Conservation (phyloP, 345 rosid genomes). For the Eucalyptus sp. region DNA sequence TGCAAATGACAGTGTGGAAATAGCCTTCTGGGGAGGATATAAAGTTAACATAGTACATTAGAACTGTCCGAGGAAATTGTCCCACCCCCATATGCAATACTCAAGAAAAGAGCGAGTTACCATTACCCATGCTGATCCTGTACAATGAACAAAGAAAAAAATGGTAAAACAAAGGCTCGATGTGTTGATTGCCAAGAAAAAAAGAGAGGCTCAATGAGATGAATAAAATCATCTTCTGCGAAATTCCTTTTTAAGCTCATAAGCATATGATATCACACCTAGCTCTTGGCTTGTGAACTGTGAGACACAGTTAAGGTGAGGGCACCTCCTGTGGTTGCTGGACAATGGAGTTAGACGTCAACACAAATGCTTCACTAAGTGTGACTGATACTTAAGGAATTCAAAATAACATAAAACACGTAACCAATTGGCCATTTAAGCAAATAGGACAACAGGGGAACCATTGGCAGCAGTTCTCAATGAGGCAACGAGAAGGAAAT, state of each 20-base stretch:
- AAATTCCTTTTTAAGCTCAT: neutral
- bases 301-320: neutral
- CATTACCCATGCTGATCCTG: constrained; percentile 93
- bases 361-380: neutral
- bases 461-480: neutral
- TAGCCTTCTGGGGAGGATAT: constrained; percentile 96
- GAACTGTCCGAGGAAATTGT: constrained; percentile 67
- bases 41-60: constrained; percentile 82
- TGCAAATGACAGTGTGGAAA: constrained; percentile 87
- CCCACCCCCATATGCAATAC: constrained; percentile 90
- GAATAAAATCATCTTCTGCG: neutral
- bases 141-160: neutral
- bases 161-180: neutral
- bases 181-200: neutral
- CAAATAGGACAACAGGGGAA: neutral
- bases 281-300: neutral
- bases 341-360: neutral
- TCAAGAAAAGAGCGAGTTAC: constrained; percentile 60
- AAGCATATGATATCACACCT: neutral
- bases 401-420: neutral
- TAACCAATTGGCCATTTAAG: neutral
- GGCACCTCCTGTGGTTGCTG: neutral
- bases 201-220: neutral
- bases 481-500: neutral
- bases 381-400: neutral